A percentile compares a stretch with the other conserved stretches of the same genome.
Evolutionary conservation across 2,329 filamentous ascomycete genomes (phyloP).

Genomic region (Dothistroma pini): DNA sequence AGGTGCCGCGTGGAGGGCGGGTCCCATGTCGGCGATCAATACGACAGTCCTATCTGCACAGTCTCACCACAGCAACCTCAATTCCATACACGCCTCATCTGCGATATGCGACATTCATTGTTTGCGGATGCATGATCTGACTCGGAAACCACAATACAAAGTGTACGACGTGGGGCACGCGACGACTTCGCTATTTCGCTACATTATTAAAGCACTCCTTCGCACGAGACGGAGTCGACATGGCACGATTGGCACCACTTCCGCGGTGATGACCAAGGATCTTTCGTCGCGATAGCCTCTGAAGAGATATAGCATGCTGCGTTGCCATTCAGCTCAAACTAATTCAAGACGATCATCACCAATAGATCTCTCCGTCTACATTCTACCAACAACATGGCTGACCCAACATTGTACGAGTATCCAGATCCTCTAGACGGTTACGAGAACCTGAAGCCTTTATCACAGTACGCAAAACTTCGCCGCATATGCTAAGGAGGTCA

Average conservation of each 20-base stretch:
- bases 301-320: too few species aligned
- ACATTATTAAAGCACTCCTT: background rate
- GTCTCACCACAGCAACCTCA: too few species aligned
- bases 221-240: background rate
- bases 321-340: too few species aligned
- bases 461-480: slow-evolving; percentile 34
- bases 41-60: too few species aligned
- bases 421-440: slow-evolving; percentile 54
- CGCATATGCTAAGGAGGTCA: too few species aligned
- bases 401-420: slow-evolving; percentile 52
- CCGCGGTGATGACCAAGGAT: background rate
- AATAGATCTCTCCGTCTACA: background rate
- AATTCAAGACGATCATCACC: background rate
- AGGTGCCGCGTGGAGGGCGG: background rate
- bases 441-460: slow-evolving; percentile 46
- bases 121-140: too few species aligned
- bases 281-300: background rate
- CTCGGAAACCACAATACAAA: too few species aligned
- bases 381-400: slow-evolving; percentile 40
- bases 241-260: background rate
- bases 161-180: too few species aligned
- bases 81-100: too few species aligned
- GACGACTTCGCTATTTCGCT: background rate
- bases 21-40: background rate
- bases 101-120: too few species aligned